Conservation (phyloP, 768 basidiomycete genomes). For the Xerocomellus chrysenteron region DNA sequence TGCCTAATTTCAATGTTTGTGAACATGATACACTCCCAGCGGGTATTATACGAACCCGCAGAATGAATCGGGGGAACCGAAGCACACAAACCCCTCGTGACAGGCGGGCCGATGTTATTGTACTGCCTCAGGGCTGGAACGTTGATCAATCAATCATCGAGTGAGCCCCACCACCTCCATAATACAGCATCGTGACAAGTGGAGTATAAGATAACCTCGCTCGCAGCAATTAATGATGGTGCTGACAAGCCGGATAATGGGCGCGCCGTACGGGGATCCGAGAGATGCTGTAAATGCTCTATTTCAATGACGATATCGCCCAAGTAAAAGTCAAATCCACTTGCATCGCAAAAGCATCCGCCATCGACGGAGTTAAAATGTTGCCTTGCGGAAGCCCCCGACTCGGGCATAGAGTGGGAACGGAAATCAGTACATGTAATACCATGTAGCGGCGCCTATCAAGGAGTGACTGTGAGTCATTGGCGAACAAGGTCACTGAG, state of each 20-base stretch:
- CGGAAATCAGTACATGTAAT: constrained; percentile 9
- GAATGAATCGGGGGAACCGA: constrained; percentile 7
- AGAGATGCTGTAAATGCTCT: not conserved
- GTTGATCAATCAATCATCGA: not conserved
- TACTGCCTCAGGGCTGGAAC: constrained; percentile 4
- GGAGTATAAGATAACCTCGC: too few relatives aligned
- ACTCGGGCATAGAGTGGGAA: constrained; percentile 20
- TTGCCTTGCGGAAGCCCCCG: constrained; percentile 8
- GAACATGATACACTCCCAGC: constrained; percentile 6
- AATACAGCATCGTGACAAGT: not conserved
- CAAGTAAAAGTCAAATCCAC: not conserved
- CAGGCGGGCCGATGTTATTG: not conserved
- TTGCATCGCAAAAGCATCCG: constrained; percentile 26
- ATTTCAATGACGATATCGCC: constrained; percentile 3
- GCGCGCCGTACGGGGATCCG: not conserved
- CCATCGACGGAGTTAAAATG: constrained; percentile 23
- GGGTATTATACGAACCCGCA: constrained; percentile 12
- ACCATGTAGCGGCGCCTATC: constrained; percentile 3
- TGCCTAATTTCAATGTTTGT: constrained; percentile 11
- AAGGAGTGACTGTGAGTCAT: constrained; percentile 4
- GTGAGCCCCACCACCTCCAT: constrained; percentile 1
- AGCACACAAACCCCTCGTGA: not conserved
- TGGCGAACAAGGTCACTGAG: not conserved
- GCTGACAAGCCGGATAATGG: not conserved
- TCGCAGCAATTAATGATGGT: not conserved